Base-by-base conservation (phyloP, 495 filamentous ascomycete genomes). In the Trichoderma asperelloides region DNA sequence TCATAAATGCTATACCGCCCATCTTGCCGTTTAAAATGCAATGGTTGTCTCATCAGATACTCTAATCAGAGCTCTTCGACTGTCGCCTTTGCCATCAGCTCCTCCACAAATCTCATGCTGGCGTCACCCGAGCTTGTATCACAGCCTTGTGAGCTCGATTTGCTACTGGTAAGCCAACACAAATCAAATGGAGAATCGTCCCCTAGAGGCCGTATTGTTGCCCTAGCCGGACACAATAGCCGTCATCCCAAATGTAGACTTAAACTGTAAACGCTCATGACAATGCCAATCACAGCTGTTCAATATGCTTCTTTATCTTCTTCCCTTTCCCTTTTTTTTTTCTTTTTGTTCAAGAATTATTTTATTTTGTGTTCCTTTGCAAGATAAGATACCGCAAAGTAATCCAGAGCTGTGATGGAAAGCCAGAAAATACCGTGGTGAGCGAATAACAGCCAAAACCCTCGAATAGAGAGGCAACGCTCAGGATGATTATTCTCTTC, bases 321-420 rank as follows among this genome's bases (percentile, higher is more conserved):
- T n/a, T 28, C 27, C 27, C 27, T 30, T 60, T 28, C 47, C 43
- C 43, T 21, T n/a, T 25, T n/a, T 9, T 23, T 51, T 51, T 51
- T 51, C 21, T 51, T n/a, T 51, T 51, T 51, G 47, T 51, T 51
- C 18, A 21, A 23, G 21, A 21, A n/a, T 23, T n/a, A 23, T 51
- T 60, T 60, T 5, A 30, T 13, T 15, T 28, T 30, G 11, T 28
- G 27, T 28, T 60, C 27, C 55, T 30, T 40, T 40, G 62, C 27
- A 64, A 40, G 40, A 64, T 64, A 21, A 21, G 2, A 40, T 64
- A 40, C 33, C n/a, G 30, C 62, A 64, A 40, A 64, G 62, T 64
- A 27, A 43, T 64, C 30, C 62, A 39, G 33, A 40, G 62, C 62
- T 23, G 62, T 41, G 33, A 39, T 64, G 62, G 33, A 23, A 39